Base-by-base conservation (phyloP, 2,329 filamentous ascomycete genomes). In the Trichoderma arundinaceum region DNA sequence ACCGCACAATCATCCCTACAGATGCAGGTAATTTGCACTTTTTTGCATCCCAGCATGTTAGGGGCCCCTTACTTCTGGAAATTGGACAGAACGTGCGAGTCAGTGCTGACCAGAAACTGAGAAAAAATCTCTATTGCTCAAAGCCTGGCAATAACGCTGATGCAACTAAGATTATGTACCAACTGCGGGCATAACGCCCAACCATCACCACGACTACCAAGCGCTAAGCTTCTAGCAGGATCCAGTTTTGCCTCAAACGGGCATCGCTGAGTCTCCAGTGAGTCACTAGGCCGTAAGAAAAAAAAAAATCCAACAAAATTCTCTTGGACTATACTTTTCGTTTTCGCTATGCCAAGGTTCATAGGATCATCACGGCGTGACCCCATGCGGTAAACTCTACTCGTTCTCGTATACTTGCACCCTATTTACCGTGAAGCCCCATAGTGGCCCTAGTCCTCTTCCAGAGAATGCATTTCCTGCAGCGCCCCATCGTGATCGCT, bases 211-310 rank as follows among this genome's bases (percentile, higher is more conserved):
- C 17, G n/a, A 54, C 56, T 38, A 48, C 32, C 41, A 35, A n/a
- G 32, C 43, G 56, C 56, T 59, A 62, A 52, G 46, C 48, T 22
- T 32, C 38, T 22, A 32, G 28, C n/a, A 63, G 48, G 48, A 38
- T 52, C 49, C 48, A 28, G n/a, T 8, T 15, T 33, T 63, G 49
- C 17, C 60, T 43, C 17, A 2, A 54, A 46, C n/a, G 4, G 49
- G 60, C 32, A 63, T 63, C 60, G 49, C 35, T 9, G 5, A 12
- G 17, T 13, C 48, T 9, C 60, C 41, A 19, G 32, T 63, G 60
- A 63, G 28, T 63, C 60, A 63, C 49, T 63, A 63, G 60, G 38
- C 59, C 28, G 15, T 46, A 46, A 46, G n/a, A 46, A 46, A 10
- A 38, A 38, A 38, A 4, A 28, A 28, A 28, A 28, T 28, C 22